Evolutionary conservation across 768 basidiomycete species (phyloP).

Genomic region (Kwoniella dejecticola): DNA sequence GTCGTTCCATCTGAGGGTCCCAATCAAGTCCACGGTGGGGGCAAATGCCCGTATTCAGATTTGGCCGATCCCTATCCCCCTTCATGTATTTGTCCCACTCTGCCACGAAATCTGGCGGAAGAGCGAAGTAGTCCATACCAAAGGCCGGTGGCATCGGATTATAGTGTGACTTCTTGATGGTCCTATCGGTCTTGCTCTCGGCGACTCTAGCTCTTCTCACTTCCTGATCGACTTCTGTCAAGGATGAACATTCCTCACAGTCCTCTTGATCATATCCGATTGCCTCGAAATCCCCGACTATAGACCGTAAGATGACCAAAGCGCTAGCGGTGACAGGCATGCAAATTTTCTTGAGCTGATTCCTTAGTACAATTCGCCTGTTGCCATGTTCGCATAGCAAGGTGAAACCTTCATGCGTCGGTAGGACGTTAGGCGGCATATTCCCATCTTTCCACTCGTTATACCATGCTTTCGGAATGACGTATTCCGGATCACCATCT

Average conservation of each 20-base stretch:
- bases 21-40: constrained; percentile 32
- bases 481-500: constrained; percentile 9
- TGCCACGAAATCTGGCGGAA: constrained; percentile 21
- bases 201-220: constrained; percentile 1
- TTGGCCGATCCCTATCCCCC: constrained; percentile 7
- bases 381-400: constrained; percentile 38
- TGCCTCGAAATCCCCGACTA: constrained; percentile 21
- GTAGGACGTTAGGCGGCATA: constrained; percentile 2
- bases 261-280: constrained; percentile 5
- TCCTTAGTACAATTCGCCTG: neutral
- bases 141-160: constrained; percentile 9
- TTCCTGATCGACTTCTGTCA: constrained; percentile 1
- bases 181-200: constrained; percentile 15
- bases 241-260: constrained; percentile 15
- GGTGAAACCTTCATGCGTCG: constrained; percentile 21
- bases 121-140: constrained; percentile 23
- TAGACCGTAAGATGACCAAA: constrained; percentile 24
- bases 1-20: constrained; percentile 29
- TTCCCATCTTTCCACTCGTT: constrained; percentile 26
- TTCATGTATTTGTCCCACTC: constrained; percentile 22
- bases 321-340: constrained; percentile 16
- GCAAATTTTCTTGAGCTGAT: neutral
- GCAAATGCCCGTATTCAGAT: constrained; percentile 20
- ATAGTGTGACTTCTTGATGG: constrained; percentile 6
- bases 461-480: constrained; percentile 36